These are phyloP conservation scores for Marchantia polymorpha DNA, from an alignment of 225 moss, liverwort and hornwort genomes.

Conservation along the genomic window DNA sequence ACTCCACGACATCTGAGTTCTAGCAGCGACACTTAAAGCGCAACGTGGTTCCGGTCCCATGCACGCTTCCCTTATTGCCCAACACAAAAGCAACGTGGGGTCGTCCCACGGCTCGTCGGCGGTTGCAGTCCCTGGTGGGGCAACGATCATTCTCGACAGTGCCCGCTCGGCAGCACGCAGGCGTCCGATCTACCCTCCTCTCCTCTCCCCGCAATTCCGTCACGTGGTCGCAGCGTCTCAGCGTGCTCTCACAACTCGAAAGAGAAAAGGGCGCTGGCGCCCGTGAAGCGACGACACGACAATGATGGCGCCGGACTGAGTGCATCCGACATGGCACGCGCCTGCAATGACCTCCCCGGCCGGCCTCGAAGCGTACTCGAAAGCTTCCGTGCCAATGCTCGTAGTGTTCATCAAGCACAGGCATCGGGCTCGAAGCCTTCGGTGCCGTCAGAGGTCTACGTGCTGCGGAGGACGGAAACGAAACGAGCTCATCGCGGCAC, in stretches of 20 bases:
- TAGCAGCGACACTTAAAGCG: not conserved
- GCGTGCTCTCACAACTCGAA: not conserved
- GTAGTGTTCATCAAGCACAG: too few relatives aligned
- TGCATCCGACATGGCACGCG: too few relatives aligned
- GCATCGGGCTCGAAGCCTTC: too few relatives aligned
- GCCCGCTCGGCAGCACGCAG: not conserved
- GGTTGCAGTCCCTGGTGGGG: not conserved
- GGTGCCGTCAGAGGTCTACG: too few relatives aligned
- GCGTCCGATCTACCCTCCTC: not conserved
- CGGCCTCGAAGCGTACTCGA: too few relatives aligned
- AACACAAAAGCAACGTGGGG: not conserved
- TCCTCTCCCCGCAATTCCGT: not conserved
- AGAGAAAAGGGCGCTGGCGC: not conserved
- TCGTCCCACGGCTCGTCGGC: not conserved
- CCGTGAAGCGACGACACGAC: too few relatives aligned
- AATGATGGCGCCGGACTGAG: too few relatives aligned
- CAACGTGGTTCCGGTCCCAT: not conserved
- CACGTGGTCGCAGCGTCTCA: not conserved
- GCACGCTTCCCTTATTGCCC: not conserved
- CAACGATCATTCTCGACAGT: not conserved
- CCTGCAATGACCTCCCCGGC: too few relatives aligned
- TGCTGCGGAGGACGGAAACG: too few relatives aligned
- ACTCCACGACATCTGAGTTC: not conserved
- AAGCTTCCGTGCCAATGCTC: too few relatives aligned
- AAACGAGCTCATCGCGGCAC: too few relatives aligned